These are phyloP conservation scores for Ogataea trehalophila DNA, from an alignment of 805 yeast genomes.

Conservation along the genomic window DNA sequence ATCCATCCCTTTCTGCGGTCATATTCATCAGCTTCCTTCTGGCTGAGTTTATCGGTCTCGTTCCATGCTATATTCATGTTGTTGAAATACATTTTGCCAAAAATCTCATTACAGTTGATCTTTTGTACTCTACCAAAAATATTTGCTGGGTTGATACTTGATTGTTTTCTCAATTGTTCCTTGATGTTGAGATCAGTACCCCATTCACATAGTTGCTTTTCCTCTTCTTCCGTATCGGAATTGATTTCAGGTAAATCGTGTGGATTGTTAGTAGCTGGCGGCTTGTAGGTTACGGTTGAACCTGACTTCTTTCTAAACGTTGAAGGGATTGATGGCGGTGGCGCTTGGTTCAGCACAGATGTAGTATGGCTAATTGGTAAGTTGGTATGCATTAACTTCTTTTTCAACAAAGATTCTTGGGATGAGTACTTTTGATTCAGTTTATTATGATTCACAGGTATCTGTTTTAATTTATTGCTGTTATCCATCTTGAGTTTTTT, in stretches of 20 bases:
- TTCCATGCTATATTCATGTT: conserved; percentile 24
- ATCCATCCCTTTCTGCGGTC: conserved; percentile 27
- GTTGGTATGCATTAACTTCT: neutral
- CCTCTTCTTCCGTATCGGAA: conserved; percentile 23
- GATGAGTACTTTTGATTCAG: conserved; percentile 5
- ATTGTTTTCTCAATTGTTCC: conserved; percentile 17
- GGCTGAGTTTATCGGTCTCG: conserved; percentile 18
- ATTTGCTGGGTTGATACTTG: conserved; percentile 18
- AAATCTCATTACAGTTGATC: conserved; percentile 21
- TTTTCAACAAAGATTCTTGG: neutral
- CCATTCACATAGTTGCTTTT: conserved; percentile 23
- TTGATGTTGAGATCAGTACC: conserved; percentile 15
- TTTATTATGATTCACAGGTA: conserved; percentile 17
- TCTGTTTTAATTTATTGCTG: conserved; percentile 10
- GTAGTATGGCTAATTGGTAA: neutral
- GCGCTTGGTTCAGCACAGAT: no score
- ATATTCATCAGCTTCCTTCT: conserved; percentile 23
- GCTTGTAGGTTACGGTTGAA: neutral
- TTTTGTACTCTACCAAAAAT: conserved; percentile 23
- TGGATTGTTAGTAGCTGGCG: neutral
- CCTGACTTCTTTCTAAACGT: conserved; percentile 2
- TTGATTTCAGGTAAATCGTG: conserved; percentile 18
- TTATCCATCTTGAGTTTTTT: conserved; percentile 9
- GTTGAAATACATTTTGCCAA: conserved; percentile 18
- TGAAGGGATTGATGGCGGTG: neutral